phyloP scores from a whole-genome alignment of 345 rosid genomes.

The Clausena lansium region DNA sequence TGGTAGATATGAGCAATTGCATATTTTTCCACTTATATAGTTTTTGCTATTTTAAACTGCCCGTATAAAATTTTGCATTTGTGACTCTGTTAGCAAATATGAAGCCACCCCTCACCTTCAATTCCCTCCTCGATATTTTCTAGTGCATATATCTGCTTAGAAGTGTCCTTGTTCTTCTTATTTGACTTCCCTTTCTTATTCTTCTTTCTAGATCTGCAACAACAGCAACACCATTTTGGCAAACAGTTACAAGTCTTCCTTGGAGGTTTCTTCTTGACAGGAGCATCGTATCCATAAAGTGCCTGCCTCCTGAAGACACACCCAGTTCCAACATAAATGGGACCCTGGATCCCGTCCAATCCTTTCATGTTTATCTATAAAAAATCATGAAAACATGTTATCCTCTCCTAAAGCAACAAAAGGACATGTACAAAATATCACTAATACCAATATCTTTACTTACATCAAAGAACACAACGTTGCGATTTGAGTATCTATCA shows the following conservation, averaged over 20 bases:
- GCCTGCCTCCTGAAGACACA: conserved; percentile 93
- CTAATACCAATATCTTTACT: conserved; percentile 19
- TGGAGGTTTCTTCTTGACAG: conserved; percentile 63
- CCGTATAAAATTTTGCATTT: neutral
- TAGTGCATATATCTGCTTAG: conserved; percentile 66
- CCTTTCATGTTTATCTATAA: conserved; percentile 95
- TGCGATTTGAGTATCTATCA: conserved; percentile 79
- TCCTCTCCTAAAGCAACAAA: neutral
- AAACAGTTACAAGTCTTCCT: conserved; percentile 78
- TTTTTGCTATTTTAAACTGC: neutral
- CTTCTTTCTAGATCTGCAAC: conserved; percentile 50
- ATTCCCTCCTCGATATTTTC: conserved; percentile 76
- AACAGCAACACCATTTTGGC: conserved; percentile 75
- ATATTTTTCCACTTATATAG: neutral
- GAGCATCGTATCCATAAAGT: conserved; percentile 84
- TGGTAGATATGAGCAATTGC: neutral
- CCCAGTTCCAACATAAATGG: conserved; percentile 92
- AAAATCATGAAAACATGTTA: conserved; percentile 1
- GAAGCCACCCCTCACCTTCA: conserved; percentile 35
- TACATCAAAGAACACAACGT: conserved; percentile 82
- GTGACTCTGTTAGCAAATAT: neutral
- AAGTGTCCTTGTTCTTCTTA: conserved; percentile 58
- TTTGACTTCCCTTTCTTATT: conserved; percentile 39
- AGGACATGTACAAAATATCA: neutral
- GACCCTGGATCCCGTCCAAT: conserved; percentile 89